Evolutionary conservation across 768 basidiomycete species (phyloP).

Genomic region (Suillus paluster): DNA sequence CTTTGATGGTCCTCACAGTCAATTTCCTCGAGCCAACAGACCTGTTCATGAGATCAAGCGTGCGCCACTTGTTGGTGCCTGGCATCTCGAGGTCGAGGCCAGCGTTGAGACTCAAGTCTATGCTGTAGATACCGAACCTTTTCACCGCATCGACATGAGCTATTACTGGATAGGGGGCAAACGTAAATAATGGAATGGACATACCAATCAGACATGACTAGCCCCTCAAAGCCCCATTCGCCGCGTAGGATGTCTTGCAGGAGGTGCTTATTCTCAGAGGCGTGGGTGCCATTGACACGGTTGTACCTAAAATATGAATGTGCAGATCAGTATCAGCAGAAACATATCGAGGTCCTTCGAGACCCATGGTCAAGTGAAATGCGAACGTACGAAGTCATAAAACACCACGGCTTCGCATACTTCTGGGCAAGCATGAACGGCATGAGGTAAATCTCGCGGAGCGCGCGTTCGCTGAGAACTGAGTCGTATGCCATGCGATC

Average conservation of each 20-base stretch:
- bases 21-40: conserved; percentile 66
- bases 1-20: conserved; percentile 64
- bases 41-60: conserved; percentile 66
- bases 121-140: conserved; percentile 75
- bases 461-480: conserved; percentile 51
- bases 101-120: conserved; percentile 69
- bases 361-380: background rate
- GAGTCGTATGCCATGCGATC: conserved; percentile 67
- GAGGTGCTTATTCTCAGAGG: conserved; percentile 64
- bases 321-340: background rate
- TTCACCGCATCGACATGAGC: background rate
- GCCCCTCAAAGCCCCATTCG: conserved; percentile 77
- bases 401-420: conserved; percentile 54
- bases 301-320: conserved; percentile 53
- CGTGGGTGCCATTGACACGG: conserved; percentile 77
- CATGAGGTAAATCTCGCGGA: conserved; percentile 64
- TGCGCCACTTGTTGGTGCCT: conserved; percentile 76
- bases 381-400: conserved; percentile 63
- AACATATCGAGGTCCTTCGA: background rate
- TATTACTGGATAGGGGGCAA: background rate
- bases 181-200: conserved; percentile 2
- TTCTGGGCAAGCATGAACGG: conserved; percentile 65
- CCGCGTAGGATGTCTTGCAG: conserved; percentile 65
- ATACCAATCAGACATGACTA: conserved; percentile 86
- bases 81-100: conserved; percentile 85